These are phyloP conservation scores for Xanthoconium stramineum DNA, from an alignment of 768 basidiomycete species.

Conservation along the genomic window DNA sequence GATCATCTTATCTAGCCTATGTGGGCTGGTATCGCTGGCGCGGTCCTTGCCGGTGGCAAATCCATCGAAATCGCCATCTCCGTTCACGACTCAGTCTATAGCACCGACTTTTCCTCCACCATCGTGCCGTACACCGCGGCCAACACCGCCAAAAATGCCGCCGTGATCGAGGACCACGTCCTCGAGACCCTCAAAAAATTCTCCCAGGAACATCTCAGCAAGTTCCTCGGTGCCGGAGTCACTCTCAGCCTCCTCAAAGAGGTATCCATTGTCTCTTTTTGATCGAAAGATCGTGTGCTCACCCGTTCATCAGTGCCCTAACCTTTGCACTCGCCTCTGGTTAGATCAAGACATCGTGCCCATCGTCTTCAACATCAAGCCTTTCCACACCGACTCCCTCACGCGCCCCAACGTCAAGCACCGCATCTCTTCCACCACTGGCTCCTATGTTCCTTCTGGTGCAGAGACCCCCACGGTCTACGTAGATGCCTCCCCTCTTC, in stretches of 20 bases:
- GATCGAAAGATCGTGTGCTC: constrained; percentile 13
- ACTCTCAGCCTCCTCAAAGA: constrained; percentile 69
- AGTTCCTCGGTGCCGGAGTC: constrained; percentile 82
- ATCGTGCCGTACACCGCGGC: constrained; percentile 49
- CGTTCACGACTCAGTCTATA: constrained; percentile 83
- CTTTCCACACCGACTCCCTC: constrained; percentile 73
- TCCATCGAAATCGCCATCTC: constrained; percentile 73
- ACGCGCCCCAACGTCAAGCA: constrained; percentile 81
- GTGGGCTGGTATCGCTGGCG: constrained; percentile 82
- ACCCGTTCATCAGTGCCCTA: constrained; percentile 52
- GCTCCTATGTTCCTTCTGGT: constrained; percentile 75
- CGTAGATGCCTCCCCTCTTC: constrained; percentile 54
- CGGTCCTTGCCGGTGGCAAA: constrained; percentile 53
- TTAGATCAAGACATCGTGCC: constrained; percentile 80
- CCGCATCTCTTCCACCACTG: constrained; percentile 75
- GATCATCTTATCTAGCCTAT: constrained; percentile 55
- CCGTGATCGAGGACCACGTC: constrained; percentile 62
- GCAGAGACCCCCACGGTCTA: constrained; percentile 72
- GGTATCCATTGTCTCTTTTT: constrained; percentile 35
- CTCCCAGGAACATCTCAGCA: constrained; percentile 74
- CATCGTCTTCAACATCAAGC: constrained; percentile 82
- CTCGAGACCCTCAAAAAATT: constrained; percentile 67
- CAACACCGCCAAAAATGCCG: constrained; percentile 52
- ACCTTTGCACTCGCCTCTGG: constrained; percentile 85
- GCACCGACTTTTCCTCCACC: constrained; percentile 69